These are phyloP conservation scores for Entophlyctis luteolus DNA, from an alignment of 192 early-diverging fungal species.

Conservation along the genomic window DNA sequence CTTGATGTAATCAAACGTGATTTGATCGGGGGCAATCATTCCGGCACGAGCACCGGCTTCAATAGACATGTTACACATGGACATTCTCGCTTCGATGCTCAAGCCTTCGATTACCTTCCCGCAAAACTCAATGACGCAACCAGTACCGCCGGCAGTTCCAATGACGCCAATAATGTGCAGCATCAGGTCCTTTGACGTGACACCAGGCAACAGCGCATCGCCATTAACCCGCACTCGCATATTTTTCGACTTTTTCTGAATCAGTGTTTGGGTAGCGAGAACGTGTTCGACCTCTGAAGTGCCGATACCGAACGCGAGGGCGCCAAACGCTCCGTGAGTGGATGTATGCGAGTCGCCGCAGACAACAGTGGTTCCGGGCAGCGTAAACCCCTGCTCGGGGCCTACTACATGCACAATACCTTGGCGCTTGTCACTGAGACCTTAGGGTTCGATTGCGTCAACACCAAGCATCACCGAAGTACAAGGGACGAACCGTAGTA, in stretches of 20 bases:
- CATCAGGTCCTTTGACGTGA: slow-evolving; percentile 65
- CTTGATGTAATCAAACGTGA: slow-evolving; percentile 67
- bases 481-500: slow-evolving; percentile 30
- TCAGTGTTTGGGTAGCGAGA: slow-evolving; percentile 65
- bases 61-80: slow-evolving; percentile 74
- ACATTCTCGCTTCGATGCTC: slow-evolving; percentile 70
- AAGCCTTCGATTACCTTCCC: slow-evolving; percentile 52
- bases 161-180: slow-evolving; percentile 67
- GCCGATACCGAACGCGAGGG: slow-evolving; percentile 70
- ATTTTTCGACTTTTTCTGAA: slow-evolving; percentile 68
- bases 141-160: slow-evolving; percentile 68
- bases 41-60: slow-evolving; percentile 70
- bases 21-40: slow-evolving; percentile 68
- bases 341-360: slow-evolving; percentile 73
- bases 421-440: slow-evolving; percentile 64
- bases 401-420: slow-evolving; percentile 74
- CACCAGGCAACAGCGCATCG: slow-evolving; percentile 38
- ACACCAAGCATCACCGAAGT: neutral
- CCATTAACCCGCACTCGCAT: slow-evolving; percentile 62
- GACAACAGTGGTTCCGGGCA: slow-evolving; percentile 69
- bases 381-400: slow-evolving; percentile 70
- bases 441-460: slow-evolving; percentile 41
- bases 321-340: slow-evolving; percentile 72
- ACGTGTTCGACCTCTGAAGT: slow-evolving; percentile 76
- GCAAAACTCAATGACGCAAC: slow-evolving; percentile 65